Evolutionary conservation across 163 green algal species (phyloP).

Genomic region (Coccomyxa subellipsoidea): DNA sequence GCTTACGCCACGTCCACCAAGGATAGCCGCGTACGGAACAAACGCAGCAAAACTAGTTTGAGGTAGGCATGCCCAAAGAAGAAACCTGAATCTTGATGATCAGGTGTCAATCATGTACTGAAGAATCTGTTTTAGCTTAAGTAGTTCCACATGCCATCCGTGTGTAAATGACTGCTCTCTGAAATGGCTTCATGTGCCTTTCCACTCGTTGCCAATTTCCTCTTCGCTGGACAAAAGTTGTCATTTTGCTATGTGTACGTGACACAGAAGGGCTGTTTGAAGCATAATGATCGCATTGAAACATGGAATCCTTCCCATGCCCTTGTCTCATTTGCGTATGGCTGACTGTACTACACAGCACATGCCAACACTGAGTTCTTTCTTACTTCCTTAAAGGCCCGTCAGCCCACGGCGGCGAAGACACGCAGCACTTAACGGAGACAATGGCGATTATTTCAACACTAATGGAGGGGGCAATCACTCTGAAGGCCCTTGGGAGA

Average conservation of each 20-base stretch:
- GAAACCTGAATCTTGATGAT: background rate
- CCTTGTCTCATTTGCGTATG: too few species aligned
- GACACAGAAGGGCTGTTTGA: too few species aligned
- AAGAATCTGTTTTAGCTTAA: background rate
- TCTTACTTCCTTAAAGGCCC: background rate
- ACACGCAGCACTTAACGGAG: background rate
- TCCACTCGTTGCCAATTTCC: too few species aligned
- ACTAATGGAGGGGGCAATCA: background rate
- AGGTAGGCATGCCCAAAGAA: background rate
- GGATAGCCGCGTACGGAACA: background rate
- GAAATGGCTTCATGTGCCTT: too few species aligned
- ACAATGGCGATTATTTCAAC: background rate
- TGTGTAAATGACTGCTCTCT: background rate
- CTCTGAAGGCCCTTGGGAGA: background rate
- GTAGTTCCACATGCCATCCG: background rate
- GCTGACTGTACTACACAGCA: too few species aligned
- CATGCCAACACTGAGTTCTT: too few species aligned
- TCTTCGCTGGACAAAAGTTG: too few species aligned
- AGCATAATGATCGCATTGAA: too few species aligned
- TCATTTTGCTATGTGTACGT: too few species aligned
- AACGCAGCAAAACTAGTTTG: background rate
- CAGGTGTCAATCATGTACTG: background rate
- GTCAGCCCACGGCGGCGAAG: background rate
- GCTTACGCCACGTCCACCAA: background rate
- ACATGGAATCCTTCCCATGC: too few species aligned